Percentiles rank a stretch among this genome's conserved stretches.
Conservation (phyloP, 257 asterid species). For the Cinchona pubescens region DNA sequence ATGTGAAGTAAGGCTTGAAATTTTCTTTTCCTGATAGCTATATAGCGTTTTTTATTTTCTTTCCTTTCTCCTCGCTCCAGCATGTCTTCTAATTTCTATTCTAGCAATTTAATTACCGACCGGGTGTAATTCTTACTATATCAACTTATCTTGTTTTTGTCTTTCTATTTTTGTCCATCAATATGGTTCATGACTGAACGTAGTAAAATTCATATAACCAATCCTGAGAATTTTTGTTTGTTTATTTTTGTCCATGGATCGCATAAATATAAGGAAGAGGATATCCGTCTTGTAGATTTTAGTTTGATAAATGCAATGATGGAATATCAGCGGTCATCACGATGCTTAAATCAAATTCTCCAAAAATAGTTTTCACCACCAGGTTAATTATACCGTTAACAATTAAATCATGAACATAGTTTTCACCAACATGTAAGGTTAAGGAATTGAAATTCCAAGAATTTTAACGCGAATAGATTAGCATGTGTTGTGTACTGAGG, state of each 20-base stretch:
- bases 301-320: neutral
- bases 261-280: neutral
- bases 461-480: slow-evolving; percentile 19
- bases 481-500: slow-evolving; percentile 11
- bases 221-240: neutral
- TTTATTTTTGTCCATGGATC: neutral
- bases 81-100: neutral
- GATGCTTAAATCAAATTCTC: slow-evolving; percentile 6
- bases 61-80: slow-evolving; percentile 5
- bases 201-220: too few relatives aligned
- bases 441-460: slow-evolving; percentile 9
- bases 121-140: neutral
- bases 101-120: neutral
- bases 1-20: slow-evolving; percentile 39
- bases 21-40: neutral
- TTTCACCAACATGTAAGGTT: neutral
- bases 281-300: neutral
- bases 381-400: neutral
- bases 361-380: too few relatives aligned
- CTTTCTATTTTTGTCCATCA: neutral
- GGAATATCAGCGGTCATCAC: slow-evolving; percentile 16
- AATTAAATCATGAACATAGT: neutral
- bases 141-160: neutral
- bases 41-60: slow-evolving; percentile 2
- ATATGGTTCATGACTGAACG: too few relatives aligned